A percentile compares a stretch with the other conserved stretches of the same genome.
These are phyloP conservation scores for Backusella morwellensis DNA, from an alignment of 192 early-diverging fungal species.

Conservation along the genomic window DNA sequence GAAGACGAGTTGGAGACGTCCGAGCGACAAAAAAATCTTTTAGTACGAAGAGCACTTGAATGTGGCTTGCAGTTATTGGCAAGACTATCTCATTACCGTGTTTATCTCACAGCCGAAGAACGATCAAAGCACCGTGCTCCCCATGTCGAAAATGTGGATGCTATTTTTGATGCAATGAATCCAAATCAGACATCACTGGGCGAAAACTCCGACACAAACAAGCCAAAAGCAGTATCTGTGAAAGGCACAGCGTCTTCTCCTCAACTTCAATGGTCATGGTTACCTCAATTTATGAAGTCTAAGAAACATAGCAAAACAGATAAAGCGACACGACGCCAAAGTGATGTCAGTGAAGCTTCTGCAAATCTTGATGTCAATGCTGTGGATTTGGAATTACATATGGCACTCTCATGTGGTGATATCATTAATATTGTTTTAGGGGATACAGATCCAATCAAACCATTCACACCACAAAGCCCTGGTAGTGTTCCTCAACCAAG, in stretches of 20 bases:
- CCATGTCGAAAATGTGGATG: not conserved
- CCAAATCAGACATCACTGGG: not conserved
- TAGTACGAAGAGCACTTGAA: conserved; percentile 44
- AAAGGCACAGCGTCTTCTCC: not conserved
- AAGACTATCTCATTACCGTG: conserved; percentile 44
- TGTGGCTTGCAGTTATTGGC: conserved; percentile 47
- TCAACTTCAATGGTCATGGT: not conserved
- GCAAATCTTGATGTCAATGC: conserved; percentile 13
- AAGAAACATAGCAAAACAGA: not conserved
- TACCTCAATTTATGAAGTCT: not conserved
- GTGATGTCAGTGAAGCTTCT: conserved; percentile 24
- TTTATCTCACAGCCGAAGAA: conserved; percentile 48
- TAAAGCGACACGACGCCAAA: conserved; percentile 1
- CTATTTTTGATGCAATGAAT: conserved; percentile 6
- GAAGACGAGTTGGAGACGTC: conserved; percentile 11
- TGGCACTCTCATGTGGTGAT: conserved; percentile 46
- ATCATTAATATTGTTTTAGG: conserved; percentile 46
- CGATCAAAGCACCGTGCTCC: conserved; percentile 28
- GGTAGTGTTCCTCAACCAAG: not conserved
- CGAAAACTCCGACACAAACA: not conserved
- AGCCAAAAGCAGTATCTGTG: not conserved
- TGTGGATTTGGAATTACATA: conserved; percentile 45
- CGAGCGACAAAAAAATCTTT: conserved; percentile 29
- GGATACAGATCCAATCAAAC: conserved; percentile 17
- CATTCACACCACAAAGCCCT: not conserved